Evolutionary conservation across 345 rosid genomes (phyloP), one percentile per base, ranked within the genome.

Genomic region (Garcia nutans): DNA sequence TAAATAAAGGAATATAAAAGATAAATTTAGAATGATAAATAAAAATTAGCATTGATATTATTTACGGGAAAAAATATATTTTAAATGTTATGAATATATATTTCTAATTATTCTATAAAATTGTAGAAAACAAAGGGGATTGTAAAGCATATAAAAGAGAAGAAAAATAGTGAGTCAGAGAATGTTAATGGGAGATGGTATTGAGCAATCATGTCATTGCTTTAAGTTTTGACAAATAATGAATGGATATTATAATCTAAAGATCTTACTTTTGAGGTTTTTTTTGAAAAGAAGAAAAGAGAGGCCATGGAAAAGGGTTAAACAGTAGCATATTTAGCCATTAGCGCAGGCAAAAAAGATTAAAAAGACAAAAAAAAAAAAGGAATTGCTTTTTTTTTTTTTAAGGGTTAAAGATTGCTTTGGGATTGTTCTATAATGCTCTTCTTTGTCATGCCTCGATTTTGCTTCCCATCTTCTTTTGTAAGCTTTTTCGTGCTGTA

Each of bases 361-460:
- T 42, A 49, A 62, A 47, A 47, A n/a, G 23, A 54, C 22, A 54
- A 54, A 54, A 5, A 20, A 10, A 17, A 5, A 5, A 64, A 74
- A 20, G 23, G 63, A 55, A 23, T 41, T 28, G 1, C 31, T 28
- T 8, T 65, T 16, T 16, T 8, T 42, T 42, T 42, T 33, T 49
- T 3, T 12, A 12, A 3, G 19, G 17, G 77, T 37, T 74, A 65
- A 74, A 65, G 64, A 22, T 44, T 65, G 57, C 72, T 58, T 75
- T 75, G 78, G 78, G 78, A 75, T 75, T 57, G 78, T 58, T 57
- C 72, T 56, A 3, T 66, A 66, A 57, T 75, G 78, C 72, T 54
- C 17, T 75, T 75, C 78, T 9, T 20, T 65, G 77, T 74, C 77
- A 74, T 75, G 69, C 72, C 71, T 75, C 78, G 78, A 19, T 66